phyloP scores from a whole-genome alignment of 805 yeast species.

The Wickerhamiella allomyrinae region DNA sequence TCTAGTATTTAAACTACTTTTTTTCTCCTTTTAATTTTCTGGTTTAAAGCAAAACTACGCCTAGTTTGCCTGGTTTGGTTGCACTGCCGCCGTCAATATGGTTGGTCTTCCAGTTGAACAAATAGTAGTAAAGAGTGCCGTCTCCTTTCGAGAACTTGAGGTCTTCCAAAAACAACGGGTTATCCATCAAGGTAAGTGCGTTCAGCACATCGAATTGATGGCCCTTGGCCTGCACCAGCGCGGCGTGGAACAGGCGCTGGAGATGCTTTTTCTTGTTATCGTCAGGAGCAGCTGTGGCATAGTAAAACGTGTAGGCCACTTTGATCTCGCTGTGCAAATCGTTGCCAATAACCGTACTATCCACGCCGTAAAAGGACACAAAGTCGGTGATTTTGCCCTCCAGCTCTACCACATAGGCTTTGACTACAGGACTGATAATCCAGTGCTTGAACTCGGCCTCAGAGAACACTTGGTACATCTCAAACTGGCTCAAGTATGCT shows the following conservation, averaged over 20 bases:
- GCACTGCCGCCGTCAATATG: constrained; percentile 73
- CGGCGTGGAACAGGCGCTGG: constrained; percentile 49
- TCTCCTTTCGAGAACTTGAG: constrained; percentile 89
- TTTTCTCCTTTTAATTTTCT: neutral
- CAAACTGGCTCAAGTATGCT: constrained; percentile 54
- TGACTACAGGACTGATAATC: constrained; percentile 41
- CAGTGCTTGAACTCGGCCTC: constrained; percentile 68
- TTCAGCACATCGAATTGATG: constrained; percentile 79
- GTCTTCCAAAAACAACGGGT: constrained; percentile 64
- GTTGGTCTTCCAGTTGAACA: constrained; percentile 78
- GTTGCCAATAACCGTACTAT: constrained; percentile 64
- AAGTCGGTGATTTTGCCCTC: constrained; percentile 59
- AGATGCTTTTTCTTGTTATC: constrained; percentile 44
- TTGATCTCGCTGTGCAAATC: constrained; percentile 51
- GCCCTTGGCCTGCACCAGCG: constrained; percentile 57
- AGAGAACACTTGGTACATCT: constrained; percentile 52
- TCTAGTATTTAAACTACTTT: neutral
- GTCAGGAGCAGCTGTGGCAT: constrained; percentile 48
- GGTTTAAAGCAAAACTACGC: constrained; percentile 64
- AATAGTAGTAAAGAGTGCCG: constrained; percentile 77
- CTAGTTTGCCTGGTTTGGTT: constrained; percentile 61
- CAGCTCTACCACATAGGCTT: constrained; percentile 64
- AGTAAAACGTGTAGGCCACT: constrained; percentile 81
- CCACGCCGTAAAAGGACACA: constrained; percentile 76
- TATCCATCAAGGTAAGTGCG: constrained; percentile 84